Evolutionary conservation across 2,329 filamentous ascomycete species (phyloP), one percentile per base, ranked within the genome.

Genomic region (Monascus ruber): DNA sequence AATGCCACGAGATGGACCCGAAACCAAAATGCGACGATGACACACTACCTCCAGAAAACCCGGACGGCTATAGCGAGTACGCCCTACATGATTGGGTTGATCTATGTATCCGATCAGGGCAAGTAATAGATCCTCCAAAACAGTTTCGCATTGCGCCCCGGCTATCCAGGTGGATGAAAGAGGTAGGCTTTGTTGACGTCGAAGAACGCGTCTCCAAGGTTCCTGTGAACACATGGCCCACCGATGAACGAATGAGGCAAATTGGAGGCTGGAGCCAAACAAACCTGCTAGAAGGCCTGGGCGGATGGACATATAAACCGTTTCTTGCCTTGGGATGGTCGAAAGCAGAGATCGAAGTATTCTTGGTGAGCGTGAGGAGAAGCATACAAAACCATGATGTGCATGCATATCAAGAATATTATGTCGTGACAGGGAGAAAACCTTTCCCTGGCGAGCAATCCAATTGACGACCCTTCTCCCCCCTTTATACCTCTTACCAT

Each of bases 111-210:
- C 57, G 60, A 25, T 59, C 69, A 8, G 70, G 71, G 11, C 68
- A 70, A 33, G 63, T 55, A 25, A 39, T 60, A 48, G 48, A 62
- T 58, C 48, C 70, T 51, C 42, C 62, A 31, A 56, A 66, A 39
- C 63, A 76, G 43, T 62, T 74, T 40, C 64, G 71, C 3, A 64
- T 77, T 26, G 73, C 71, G 1, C 68, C 74, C 32, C 66, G 71
- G 33, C 52, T 77, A 28, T 71, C 73, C 42, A 60, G 54, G 3
- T 74, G 68, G 63, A 73, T 79, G 57, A 63, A 68, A 50, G 67
- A 72, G 26, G 68, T 72, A 1, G 77, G 77, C 0, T 79, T 77
- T 41, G 64, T 71, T 2, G 72, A 79, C 39, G 67, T 80, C 7
- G 60, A 72, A 35, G 69, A 74, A 45, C 63, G 65, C 28, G 52